Evolutionary conservation across 176 grass and related monocot genomes (phyloP).

Genomic region (Oryza coarctata): DNA sequence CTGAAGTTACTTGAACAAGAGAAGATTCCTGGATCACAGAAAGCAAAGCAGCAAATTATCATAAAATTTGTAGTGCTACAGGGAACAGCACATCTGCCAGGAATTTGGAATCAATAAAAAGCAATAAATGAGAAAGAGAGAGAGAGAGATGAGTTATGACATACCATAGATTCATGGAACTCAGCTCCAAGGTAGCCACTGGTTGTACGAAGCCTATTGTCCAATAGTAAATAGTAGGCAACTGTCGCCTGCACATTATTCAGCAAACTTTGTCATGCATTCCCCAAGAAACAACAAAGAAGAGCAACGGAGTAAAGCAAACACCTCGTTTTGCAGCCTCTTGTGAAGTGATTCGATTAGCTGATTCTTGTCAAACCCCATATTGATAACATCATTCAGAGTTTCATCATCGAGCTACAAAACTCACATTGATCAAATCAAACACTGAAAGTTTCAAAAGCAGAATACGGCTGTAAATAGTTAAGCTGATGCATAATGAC

Average conservation of each 20-base stretch:
- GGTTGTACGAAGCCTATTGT: conserved; percentile 73
- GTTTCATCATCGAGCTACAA: conserved; percentile 85
- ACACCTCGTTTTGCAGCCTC: conserved; percentile 88
- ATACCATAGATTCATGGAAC: conserved; percentile 80
- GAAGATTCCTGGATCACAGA: conserved; percentile 48
- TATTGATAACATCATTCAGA: conserved; percentile 78
- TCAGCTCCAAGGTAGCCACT: conserved; percentile 83
- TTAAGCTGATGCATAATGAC: conserved; percentile 11
- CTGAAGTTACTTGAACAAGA: conserved; percentile 47
- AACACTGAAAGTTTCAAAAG: not conserved
- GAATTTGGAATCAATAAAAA: not conserved
- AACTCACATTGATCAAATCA: conserved; percentile 25
- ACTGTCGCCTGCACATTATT: conserved; percentile 65
- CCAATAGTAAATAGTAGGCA: conserved; percentile 95
- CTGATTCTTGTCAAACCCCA: conserved; percentile 81
- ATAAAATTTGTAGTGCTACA: not conserved
- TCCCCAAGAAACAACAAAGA: conserved; percentile 9
- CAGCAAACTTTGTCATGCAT: conserved; percentile 26
- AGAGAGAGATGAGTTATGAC: not conserved
- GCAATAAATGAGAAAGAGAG: not conserved
- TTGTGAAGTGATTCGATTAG: conserved; percentile 78
- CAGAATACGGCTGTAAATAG: not conserved
- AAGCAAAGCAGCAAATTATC: conserved; percentile 25
- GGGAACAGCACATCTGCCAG: conserved; percentile 5
- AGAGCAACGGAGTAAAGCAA: not conserved